Evolutionary conservation across 2,329 filamentous ascomycete genomes (phyloP), one percentile per base, ranked within the genome.

Genomic region (Colletotrichum sp.): DNA sequence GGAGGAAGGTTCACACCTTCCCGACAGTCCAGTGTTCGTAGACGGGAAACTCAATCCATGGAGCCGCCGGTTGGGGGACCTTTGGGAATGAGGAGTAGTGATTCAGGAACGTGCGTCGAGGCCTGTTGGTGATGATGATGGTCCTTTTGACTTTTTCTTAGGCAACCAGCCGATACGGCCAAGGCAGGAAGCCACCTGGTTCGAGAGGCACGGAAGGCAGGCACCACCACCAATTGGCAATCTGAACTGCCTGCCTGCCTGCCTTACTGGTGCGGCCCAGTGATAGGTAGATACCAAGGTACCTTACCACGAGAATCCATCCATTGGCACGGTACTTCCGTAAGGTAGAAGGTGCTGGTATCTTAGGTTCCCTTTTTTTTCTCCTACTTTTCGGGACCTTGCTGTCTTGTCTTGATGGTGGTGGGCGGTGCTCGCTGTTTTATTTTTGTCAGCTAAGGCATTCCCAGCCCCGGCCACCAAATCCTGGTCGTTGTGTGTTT

Each of bases 371-470:
- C 36, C 39, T 44, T 64, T 39, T 64, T 24, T 39, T 64, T n/a
- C 32, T 39, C 59, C 16, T 62, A 30, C 57, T 21, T 8, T 16
- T 28, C 26, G 13, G 44, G 6, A 21, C 44, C 44, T 52, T 10
- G 44, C n/a, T 21, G 44, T 52, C n/a, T 52, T 21, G 30, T 21
- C 13, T 36, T 39, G 7, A 44, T 36, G 32, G 39, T 63, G 55
- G 64, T 68, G 57, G 69, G 70, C 52, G 55, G 72, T 72, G 55
- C 63, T 55, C 52, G 34, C 59, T 36, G 69, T 68, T 67, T 68
- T 76, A 73, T 73, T 73, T 76, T 76, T 73, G 70, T 64, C 59
- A 65, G 70, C 64, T 34, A 44, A 76, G 70, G 44, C 63, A 73
- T 76, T 73, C 73, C 64, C 57, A 21, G 32, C 57, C 24, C 30